Evolutionary conservation across 2,329 filamentous ascomycete species (phyloP).

Genomic region (Triangularia verruculosa): DNA sequence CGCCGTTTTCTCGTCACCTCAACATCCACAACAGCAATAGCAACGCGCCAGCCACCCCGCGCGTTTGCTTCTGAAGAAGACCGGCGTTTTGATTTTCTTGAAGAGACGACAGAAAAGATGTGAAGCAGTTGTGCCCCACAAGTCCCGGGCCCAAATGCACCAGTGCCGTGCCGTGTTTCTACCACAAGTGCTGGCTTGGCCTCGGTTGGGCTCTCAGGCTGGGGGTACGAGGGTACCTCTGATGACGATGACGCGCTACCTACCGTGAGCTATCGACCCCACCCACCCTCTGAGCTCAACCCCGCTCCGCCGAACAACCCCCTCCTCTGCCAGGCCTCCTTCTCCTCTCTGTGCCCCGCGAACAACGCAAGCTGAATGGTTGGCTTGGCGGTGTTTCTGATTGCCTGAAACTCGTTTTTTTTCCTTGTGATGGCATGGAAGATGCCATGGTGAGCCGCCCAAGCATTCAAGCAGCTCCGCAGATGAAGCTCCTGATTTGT

Average conservation of each 20-base stretch:
- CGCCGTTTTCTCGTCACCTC: constrained; percentile 3
- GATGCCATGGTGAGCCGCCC: constrained; percentile 1
- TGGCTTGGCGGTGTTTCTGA: constrained; percentile 19
- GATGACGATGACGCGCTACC: background rate
- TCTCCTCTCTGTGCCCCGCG: constrained; percentile 17
- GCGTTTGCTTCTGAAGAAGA: background rate
- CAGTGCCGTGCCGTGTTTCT: background rate
- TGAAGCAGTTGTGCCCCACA: background rate
- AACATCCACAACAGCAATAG: background rate
- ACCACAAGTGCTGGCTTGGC: background rate
- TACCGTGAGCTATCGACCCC: background rate
- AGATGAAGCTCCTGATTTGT: background rate
- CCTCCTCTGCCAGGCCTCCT: constrained; percentile 11
- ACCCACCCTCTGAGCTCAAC: background rate
- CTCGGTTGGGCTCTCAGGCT: background rate
- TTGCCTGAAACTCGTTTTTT: constrained; percentile 17
- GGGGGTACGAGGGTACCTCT: background rate
- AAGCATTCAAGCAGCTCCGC: constrained; percentile 1
- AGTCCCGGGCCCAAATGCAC: background rate
- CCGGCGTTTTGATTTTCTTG: background rate
- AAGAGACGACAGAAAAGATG: too few species aligned
- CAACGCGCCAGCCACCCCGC: background rate
- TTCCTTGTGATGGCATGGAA: constrained; percentile 2
- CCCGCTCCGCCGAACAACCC: constrained; percentile 18
- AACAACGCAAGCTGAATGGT: constrained; percentile 23